These are phyloP conservation scores for Trichoderma breve DNA, from an alignment of 2,329 filamentous ascomycete genomes.

Conservation along the genomic window DNA sequence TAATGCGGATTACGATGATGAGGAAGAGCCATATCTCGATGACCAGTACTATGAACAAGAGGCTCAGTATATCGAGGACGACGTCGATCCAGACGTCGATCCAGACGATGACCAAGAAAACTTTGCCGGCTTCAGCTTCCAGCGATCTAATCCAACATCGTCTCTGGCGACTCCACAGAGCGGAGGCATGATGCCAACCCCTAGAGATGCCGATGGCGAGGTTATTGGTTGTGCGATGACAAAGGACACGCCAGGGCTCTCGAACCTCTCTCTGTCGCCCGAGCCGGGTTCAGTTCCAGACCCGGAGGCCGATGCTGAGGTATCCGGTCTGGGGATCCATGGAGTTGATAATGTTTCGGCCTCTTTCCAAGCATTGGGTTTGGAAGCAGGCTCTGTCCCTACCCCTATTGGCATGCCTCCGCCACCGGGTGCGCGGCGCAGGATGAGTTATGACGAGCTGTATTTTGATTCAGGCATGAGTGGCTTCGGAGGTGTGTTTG, in stretches of 20 bases:
- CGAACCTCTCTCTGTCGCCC: slow-evolving; percentile 18
- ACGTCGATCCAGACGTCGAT: slow-evolving; percentile 49
- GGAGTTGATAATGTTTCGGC: slow-evolving; percentile 30
- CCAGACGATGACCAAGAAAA: slow-evolving; percentile 59
- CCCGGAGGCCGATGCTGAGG: slow-evolving; percentile 20
- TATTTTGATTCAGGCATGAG: slow-evolving; percentile 68
- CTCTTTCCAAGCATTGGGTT: neutral
- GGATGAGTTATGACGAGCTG: slow-evolving; percentile 56
- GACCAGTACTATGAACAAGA: slow-evolving; percentile 31
- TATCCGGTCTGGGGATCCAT: slow-evolving; percentile 46
- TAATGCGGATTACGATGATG: slow-evolving; percentile 48
- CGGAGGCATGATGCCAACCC: slow-evolving; percentile 48
- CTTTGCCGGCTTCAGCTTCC: slow-evolving; percentile 59
- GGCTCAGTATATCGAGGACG: slow-evolving; percentile 22
- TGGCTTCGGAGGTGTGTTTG: slow-evolving; percentile 46
- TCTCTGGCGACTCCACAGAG: slow-evolving; percentile 50
- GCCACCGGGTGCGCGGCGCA: slow-evolving; percentile 17
- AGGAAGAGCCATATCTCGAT: slow-evolving; percentile 38
- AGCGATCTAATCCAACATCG: slow-evolving; percentile 53
- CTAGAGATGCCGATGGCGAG: slow-evolving; percentile 52
- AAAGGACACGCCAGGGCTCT: slow-evolving; percentile 40
- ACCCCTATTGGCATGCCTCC: slow-evolving; percentile 18
- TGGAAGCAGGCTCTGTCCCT: neutral
- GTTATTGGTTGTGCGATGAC: slow-evolving; percentile 58
- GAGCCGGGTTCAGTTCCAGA: neutral